Evolutionary conservation across 1,284 basidiomycete genomes (phyloP).

Genomic region (Cryptococcus jaspeensis): DNA sequence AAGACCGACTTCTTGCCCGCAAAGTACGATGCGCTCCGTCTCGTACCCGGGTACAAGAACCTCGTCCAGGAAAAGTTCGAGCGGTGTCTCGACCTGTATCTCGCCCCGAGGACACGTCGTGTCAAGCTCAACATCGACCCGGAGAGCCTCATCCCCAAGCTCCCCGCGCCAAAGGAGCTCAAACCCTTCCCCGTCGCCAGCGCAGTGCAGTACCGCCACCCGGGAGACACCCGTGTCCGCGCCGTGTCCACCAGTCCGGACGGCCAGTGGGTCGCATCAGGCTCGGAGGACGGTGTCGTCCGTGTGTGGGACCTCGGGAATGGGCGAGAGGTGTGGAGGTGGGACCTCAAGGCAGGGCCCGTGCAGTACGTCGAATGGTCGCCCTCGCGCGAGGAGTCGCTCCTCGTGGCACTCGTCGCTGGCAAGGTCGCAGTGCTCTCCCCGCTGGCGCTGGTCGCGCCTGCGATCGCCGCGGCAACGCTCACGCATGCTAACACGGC

Average conservation of each 20-base stretch:
- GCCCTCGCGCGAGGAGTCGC: slow-evolving; percentile 71
- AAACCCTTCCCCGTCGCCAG: slow-evolving; percentile 91
- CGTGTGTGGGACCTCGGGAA: slow-evolving; percentile 92
- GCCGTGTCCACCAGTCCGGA: slow-evolving; percentile 80
- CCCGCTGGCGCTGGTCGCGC: slow-evolving; percentile 66
- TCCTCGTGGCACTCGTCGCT: slow-evolving; percentile 40
- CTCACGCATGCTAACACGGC: slow-evolving; percentile 57
- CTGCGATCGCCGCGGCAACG: slow-evolving; percentile 63
- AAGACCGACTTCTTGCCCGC: slow-evolving; percentile 86
- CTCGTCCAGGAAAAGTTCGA: slow-evolving; percentile 94
- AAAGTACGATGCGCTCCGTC: slow-evolving; percentile 80
- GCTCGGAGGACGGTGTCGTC: slow-evolving; percentile 85
- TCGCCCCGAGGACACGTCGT: slow-evolving; percentile 88
- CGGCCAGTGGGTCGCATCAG: slow-evolving; percentile 87
- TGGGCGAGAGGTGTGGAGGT: slow-evolving; percentile 84
- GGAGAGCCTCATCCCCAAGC: slow-evolving; percentile 84
- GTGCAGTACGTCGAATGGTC: slow-evolving; percentile 92
- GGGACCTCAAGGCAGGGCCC: slow-evolving; percentile 73
- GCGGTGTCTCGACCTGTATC: slow-evolving; percentile 93
- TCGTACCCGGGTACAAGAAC: slow-evolving; percentile 86
- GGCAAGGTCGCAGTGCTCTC: slow-evolving; percentile 78
- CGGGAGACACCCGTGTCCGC: slow-evolving; percentile 64
- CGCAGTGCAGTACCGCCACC: slow-evolving; percentile 68
- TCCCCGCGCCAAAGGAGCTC: slow-evolving; percentile 90
- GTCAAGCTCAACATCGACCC: slow-evolving; percentile 89